These are phyloP conservation scores for Graphium sp. DNA, from an alignment of 2,329 filamentous ascomycete genomes.

Conservation along the genomic window DNA sequence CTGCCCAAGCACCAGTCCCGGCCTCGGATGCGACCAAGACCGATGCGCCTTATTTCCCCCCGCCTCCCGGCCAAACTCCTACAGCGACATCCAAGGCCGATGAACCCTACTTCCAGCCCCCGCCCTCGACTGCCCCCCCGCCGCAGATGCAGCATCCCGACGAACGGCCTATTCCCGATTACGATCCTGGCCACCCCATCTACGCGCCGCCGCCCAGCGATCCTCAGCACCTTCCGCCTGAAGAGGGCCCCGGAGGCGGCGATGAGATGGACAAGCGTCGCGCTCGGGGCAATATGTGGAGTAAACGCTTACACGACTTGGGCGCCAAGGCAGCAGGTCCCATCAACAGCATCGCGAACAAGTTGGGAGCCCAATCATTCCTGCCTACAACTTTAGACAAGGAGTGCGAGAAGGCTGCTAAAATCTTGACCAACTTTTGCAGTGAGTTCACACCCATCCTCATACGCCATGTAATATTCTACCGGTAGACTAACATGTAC, in stretches of 20 bases:
- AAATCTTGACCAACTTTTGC: constrained; percentile 74
- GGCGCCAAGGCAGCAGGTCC: constrained; percentile 22
- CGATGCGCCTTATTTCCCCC: constrained; percentile 1
- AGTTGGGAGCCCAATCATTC: constrained; percentile 69
- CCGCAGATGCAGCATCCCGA: constrained; percentile 4
- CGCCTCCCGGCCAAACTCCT: constrained; percentile 5
- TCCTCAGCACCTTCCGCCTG: constrained; percentile 1
- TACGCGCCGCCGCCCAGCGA: constrained; percentile 1
- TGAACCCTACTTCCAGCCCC: constrained; percentile 4
- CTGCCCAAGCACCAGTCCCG: not conserved
- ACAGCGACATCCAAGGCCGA: constrained; percentile 4
- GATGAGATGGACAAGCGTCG: constrained; percentile 1
- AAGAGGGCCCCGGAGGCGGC: not conserved
- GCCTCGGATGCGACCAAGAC: not conserved
- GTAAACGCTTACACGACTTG: constrained; percentile 6
- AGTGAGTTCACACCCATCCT: constrained; percentile 33
- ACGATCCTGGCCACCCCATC: constrained; percentile 5
- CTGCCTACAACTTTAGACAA: constrained; percentile 75
- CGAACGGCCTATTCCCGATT: constrained; percentile 3
- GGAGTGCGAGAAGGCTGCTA: constrained; percentile 79
- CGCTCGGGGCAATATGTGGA: constrained; percentile 4
- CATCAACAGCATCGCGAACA: constrained; percentile 68
- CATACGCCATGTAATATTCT: not conserved
- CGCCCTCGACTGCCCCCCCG: constrained; percentile 4
- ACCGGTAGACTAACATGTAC: not conserved